Evolutionary conservation across 2,329 filamentous ascomycete species (phyloP).

Genomic region (Sporothrix luriei): DNA sequence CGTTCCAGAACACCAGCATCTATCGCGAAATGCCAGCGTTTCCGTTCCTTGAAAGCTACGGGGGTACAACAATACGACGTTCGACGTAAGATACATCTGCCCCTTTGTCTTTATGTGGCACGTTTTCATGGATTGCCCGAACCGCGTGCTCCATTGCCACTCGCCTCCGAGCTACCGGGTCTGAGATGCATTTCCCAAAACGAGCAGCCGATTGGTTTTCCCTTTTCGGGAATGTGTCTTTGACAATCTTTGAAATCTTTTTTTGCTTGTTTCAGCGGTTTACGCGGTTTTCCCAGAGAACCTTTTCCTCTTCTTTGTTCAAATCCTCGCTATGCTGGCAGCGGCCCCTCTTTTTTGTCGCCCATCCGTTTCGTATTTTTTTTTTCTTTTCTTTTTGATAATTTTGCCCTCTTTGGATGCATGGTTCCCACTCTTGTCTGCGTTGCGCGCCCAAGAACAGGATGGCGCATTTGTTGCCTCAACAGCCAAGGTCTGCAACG

Average conservation of each 20-base stretch:
- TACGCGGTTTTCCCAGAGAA: background rate
- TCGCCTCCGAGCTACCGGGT: constrained; percentile 12
- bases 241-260: too few species aligned
- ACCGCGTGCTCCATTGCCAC: constrained; percentile 15
- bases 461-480: background rate
- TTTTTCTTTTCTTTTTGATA: too few species aligned
- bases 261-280: background rate
- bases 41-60: too few species aligned
- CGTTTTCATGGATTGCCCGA: background rate
- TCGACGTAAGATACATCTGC: too few species aligned
- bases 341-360: constrained; percentile 13
- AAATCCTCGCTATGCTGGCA: background rate
- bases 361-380: too few species aligned
- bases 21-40: too few species aligned
- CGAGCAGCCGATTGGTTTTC: background rate
- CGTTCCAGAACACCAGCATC: background rate
- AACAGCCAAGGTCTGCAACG: background rate
- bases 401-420: background rate
- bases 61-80: too few species aligned
- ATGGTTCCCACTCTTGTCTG: background rate
- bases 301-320: constrained; percentile 6
- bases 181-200: background rate
- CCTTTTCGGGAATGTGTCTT: background rate
- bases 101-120: background rate
- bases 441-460: constrained; percentile 10